Percentiles rank a stretch among this genome's conserved stretches.
phyloP scores from a whole-genome alignment of 1,139 yeast species.

The Magnusiomyces ingens region DNA sequence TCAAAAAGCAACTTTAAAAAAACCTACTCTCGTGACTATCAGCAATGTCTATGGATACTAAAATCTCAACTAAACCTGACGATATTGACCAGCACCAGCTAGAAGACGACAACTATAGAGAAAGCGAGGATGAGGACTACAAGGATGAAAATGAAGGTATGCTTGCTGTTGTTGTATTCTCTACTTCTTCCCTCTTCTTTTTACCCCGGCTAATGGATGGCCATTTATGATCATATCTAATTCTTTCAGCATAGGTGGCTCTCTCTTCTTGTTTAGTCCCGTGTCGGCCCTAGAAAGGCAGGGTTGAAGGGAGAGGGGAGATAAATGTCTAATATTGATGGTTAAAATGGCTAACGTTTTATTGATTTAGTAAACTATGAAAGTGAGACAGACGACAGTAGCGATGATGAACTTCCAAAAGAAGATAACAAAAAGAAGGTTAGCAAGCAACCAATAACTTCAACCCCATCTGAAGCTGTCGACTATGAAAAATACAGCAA shows the following conservation, averaged over 20 bases:
- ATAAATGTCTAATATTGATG: no score
- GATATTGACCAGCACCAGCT: not conserved
- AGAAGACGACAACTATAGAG: slow-evolving; percentile 41
- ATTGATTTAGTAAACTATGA: no score
- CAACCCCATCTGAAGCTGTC: slow-evolving; percentile 24
- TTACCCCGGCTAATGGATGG: slow-evolving; percentile 5
- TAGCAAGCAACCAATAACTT: slow-evolving; percentile 19
- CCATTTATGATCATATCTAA: no score
- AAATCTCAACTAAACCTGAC: no score
- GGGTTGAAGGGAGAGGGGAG: no score
- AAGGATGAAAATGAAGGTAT: slow-evolving; percentile 17
- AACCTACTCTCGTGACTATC: not conserved
- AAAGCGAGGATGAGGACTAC: slow-evolving; percentile 62
- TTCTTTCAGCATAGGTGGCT: no score
- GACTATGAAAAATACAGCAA: slow-evolving; percentile 34
- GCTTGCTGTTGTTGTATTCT: not conserved
- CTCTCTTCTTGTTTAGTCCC: no score
- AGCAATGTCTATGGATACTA: slow-evolving; percentile 1
- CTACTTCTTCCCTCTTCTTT: slow-evolving; percentile 10
- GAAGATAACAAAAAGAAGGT: slow-evolving; percentile 9
- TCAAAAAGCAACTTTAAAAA: not conserved
- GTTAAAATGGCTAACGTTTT: no score
- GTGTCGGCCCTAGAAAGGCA: no score
- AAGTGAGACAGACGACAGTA: slow-evolving; percentile 11
- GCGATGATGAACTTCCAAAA: slow-evolving; percentile 22